Evolutionary conservation across 75 land plant genomes (phyloP).

Genomic region (Cupressus sempervirens): DNA sequence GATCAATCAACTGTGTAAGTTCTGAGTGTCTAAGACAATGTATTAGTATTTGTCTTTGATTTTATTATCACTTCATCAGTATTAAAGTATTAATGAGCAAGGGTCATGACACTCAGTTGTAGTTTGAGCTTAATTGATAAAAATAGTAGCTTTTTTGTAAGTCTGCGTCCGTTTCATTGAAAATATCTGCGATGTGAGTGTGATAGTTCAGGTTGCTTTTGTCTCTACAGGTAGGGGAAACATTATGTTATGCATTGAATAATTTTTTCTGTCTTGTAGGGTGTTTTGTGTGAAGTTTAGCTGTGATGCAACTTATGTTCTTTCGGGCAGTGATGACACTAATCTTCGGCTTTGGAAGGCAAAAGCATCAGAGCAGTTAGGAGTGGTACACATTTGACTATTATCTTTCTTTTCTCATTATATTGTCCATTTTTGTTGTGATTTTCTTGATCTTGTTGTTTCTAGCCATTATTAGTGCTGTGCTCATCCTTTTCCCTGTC

Average conservation of each 20-base stretch:
- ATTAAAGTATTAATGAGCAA: not conserved
- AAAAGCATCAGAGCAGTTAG: slow-evolving; percentile 95
- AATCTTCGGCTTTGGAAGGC: slow-evolving; percentile 96
- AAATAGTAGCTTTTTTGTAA: not conserved
- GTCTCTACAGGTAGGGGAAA: not conserved
- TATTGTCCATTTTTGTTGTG: not conserved
- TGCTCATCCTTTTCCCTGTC: not conserved
- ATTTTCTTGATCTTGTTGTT: not conserved
- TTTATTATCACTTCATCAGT: not conserved
- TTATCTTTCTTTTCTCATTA: not conserved
- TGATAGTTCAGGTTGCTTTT: not conserved
- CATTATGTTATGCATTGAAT: not conserved
- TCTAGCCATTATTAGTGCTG: not conserved
- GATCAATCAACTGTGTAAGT: not conserved
- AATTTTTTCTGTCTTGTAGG: slow-evolving; percentile 25
- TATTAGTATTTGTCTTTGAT: not conserved
- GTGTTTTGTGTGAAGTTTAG: slow-evolving; percentile 86
- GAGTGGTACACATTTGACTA: slow-evolving; percentile 64
- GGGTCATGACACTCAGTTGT: not conserved
- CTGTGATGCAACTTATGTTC: slow-evolving; percentile 78
- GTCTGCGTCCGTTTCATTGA: not conserved
- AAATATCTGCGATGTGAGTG: not conserved
- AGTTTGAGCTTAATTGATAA: not conserved
- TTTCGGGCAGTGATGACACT: slow-evolving; percentile 98
- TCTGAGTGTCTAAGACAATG: not conserved